These are phyloP conservation scores for Monosporascus sp. DNA, from an alignment of 2,329 filamentous ascomycete genomes.

Conservation along the genomic window DNA sequence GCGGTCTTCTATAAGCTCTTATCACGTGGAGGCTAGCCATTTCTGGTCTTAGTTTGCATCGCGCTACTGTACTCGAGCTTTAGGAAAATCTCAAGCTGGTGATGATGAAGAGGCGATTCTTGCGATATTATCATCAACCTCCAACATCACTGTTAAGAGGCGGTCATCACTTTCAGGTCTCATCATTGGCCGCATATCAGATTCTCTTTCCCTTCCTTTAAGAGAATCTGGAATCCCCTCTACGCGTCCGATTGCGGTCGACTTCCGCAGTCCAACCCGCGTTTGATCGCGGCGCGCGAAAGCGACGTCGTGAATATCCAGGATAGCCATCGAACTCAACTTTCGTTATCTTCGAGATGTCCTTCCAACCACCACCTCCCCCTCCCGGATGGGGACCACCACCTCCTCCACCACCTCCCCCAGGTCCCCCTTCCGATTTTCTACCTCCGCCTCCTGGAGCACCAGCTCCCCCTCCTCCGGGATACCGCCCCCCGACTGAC, in stretches of 20 bases:
- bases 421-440: slow-evolving; percentile 49
- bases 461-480: slow-evolving; percentile 74
- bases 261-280: slow-evolving; percentile 18
- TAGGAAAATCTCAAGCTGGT: neutral
- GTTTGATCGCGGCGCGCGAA: slow-evolving; percentile 28
- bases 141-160: slow-evolving; percentile 1
- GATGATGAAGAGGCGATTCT: neutral
- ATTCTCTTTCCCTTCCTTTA: slow-evolving; percentile 3
- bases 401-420: slow-evolving; percentile 49
- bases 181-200: slow-evolving; percentile 6
- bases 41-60: neutral
- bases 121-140: slow-evolving; percentile 1
- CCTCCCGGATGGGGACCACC: slow-evolving; percentile 53
- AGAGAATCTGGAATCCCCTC: slow-evolving; percentile 2
- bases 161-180: slow-evolving; percentile 3
- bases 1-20: neutral
- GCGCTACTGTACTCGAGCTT: neutral
- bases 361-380: slow-evolving; percentile 49
- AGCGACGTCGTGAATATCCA: slow-evolving; percentile 20
- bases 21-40: neutral
- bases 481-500: slow-evolving; percentile 75
- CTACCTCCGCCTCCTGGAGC: slow-evolving; percentile 53
- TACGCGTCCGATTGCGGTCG: slow-evolving; percentile 14
- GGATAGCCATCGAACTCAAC: slow-evolving; percentile 15
- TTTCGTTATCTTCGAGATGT: slow-evolving; percentile 32